These are phyloP conservation scores for Gossypium thurberi DNA, from an alignment of 345 rosid genomes.

Conservation along the genomic window DNA sequence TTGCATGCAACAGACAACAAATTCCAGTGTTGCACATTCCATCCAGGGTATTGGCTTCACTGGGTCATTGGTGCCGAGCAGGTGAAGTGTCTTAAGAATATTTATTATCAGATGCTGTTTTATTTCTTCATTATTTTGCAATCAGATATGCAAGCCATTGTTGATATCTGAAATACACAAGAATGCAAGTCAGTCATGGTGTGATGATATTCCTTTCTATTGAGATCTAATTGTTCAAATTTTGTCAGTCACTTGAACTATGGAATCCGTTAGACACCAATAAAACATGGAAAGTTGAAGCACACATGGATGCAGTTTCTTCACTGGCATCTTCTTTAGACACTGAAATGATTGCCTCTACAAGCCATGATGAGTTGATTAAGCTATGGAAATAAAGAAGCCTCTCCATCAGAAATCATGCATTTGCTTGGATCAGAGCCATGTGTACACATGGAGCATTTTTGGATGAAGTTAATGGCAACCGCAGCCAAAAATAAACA, in stretches of 20 bases:
- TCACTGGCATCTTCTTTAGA: constrained; percentile 16
- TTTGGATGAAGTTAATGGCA: background rate
- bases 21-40: no score
- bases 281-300: constrained; percentile 14
- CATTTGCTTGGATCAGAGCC: background rate
- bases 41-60: no score
- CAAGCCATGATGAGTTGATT: constrained; percentile 19
- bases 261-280: constrained; percentile 28
- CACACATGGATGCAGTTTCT: constrained; percentile 19
- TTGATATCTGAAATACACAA: no score
- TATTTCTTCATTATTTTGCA: background rate
- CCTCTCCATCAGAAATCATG: background rate
- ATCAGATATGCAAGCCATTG: no score
- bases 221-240: background rate
- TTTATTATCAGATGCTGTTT: background rate
- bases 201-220: no score
- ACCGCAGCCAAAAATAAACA: background rate
- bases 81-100: no score
- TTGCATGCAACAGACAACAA: no score
- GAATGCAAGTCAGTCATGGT: no score
- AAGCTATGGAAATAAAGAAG: constrained; percentile 25
- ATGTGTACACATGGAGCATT: background rate
- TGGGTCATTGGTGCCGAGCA: no score
- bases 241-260: constrained; percentile 18
- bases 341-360: constrained; percentile 23